Percentiles rank a stretch among this genome's conserved stretches.
Evolutionary conservation across 2,329 filamentous ascomycete genomes (phyloP).

Genomic region (Pseudogymnoascus sp.): DNA sequence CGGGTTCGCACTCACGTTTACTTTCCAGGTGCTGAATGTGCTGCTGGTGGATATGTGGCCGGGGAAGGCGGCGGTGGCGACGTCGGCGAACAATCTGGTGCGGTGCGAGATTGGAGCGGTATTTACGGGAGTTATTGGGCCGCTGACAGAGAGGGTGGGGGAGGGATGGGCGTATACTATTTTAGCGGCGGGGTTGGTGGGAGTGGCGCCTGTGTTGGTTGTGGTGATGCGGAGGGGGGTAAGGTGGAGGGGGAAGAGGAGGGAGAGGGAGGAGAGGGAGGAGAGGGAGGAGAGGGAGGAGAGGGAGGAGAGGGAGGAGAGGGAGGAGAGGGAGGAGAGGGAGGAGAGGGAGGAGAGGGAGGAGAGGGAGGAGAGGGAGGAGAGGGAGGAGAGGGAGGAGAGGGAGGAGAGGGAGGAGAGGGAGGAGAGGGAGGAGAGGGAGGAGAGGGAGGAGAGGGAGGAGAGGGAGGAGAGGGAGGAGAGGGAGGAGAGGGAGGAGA

Average conservation of each 20-base stretch:
- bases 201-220: conserved; percentile 33
- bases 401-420: neutral
- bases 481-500: conserved; percentile 30
- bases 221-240: conserved; percentile 36
- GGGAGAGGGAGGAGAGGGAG: conserved; percentile 23
- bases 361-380: neutral
- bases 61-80: conserved; percentile 41
- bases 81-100: conserved; percentile 47
- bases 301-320: neutral
- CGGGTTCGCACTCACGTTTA: conserved; percentile 43
- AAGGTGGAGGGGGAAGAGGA: conserved; percentile 33
- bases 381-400: too few relatives aligned
- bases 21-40: conserved; percentile 43
- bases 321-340: neutral
- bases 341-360: too few relatives aligned
- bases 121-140: conserved; percentile 42
- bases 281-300: conserved; percentile 11
- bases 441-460: conserved; percentile 30
- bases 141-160: conserved; percentile 43
- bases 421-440: conserved; percentile 28
- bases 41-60: conserved; percentile 50
- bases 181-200: conserved; percentile 34
- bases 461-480: conserved; percentile 26
- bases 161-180: conserved; percentile 44
- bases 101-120: conserved; percentile 47